Base-by-base conservation (phyloP, 176 grass and related monocot genomes). In the Eremochloa ophiuroides region DNA sequence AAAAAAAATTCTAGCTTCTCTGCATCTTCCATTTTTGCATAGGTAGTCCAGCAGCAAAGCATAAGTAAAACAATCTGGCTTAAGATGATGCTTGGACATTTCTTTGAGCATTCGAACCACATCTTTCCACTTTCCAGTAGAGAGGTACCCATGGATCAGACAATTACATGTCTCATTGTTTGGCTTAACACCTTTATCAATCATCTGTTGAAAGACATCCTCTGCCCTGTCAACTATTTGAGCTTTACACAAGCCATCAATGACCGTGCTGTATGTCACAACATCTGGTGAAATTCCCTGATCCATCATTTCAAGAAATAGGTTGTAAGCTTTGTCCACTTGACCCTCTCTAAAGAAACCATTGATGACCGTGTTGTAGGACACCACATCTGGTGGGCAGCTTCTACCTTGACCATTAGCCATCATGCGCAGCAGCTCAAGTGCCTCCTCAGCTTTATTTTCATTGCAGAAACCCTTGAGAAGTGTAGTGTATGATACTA, bases 391-490 rank as follows among this genome's bases (percentile, higher is more conserved):
- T 11, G 77, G 77, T 17, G 69, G 77, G 27, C 73, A 84, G 8
- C 28, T 71, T 22, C 28, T 25, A 60, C 10, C 69, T 31, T 46
- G 44, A 66, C 22, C 18, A 53, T 73, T 28, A 76, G 47, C 29
- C 85, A 87, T 82, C 66, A 70, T 87, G 13, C 37, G 58, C 41
- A 76, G 71, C 63, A 88, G 7, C 33, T 74, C 44, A 25, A 84
- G 81, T 7, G 75, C 80, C 70, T 78, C 30, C 9, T 16, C 27
- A 74, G 16, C 56, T 26, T 41, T 80, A 5, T 66, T 41, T 27
- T 67, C 56, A 73, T 66, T 31, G 35, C 76, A 76, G 4, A 89
- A 40, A 15, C 87, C 82, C 15, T 89, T 89, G 13, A 85, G 73
- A 38, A 78, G 16, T 64, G 7, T 55, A 12, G 0, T 15, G 8